phyloP scores from a whole-genome alignment of 106 monocot genomes.

The Allium cepa region DNA sequence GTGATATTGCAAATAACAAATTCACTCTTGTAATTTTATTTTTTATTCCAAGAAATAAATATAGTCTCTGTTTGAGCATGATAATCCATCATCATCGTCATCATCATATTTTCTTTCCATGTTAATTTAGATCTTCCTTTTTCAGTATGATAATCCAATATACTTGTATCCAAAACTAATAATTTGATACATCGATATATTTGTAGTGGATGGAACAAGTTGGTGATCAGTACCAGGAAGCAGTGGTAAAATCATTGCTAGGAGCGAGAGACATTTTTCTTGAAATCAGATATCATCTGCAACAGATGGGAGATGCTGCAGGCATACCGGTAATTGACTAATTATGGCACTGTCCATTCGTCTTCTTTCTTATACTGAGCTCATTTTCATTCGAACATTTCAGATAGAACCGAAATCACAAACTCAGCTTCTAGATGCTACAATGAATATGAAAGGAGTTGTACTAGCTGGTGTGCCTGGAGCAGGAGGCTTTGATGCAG shows the following conservation, averaged over 20 bases:
- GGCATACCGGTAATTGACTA: conserved; percentile 66
- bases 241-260: conserved; percentile 53
- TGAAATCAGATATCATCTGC: conserved; percentile 76
- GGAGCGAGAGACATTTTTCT: conserved; percentile 67
- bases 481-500: conserved; percentile 94
- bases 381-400: background rate
- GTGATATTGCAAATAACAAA: too few relatives aligned
- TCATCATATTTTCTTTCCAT: too few relatives aligned
- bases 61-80: too few relatives aligned
- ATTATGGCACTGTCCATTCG: background rate
- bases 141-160: too few relatives aligned
- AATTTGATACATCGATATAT: background rate
- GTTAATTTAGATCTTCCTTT: too few relatives aligned
- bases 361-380: background rate
- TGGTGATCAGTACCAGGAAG: conserved; percentile 33
- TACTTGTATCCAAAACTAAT: too few relatives aligned
- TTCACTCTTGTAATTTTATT: too few relatives aligned
- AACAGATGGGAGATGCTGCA: conserved; percentile 76
- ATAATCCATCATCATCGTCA: too few relatives aligned
- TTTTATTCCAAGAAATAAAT: too few relatives aligned
- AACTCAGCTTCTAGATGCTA: conserved; percentile 76
- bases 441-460: conserved; percentile 82
- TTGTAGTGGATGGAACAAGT: conserved; percentile 69
- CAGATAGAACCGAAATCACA: conserved; percentile 98
- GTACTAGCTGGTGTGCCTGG: conserved; percentile 92